Evolutionary conservation across 441 rosid species (phyloP).

Genomic region (Cnidoscolus chayamansa): DNA sequence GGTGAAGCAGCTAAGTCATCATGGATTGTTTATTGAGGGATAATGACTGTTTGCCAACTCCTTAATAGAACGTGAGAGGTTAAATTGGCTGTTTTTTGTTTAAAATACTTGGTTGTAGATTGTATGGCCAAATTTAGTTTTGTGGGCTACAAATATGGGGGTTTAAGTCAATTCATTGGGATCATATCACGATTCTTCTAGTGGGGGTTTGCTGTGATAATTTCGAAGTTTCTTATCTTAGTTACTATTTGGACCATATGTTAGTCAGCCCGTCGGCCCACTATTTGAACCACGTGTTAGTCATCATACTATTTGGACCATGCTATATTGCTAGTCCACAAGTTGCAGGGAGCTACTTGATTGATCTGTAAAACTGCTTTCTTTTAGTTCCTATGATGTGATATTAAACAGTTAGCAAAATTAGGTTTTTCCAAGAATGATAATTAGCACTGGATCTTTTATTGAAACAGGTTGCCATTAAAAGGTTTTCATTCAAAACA

Average conservation of each 20-base stretch:
- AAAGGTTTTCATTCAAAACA: background rate
- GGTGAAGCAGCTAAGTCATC: background rate
- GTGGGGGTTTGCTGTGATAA: background rate
- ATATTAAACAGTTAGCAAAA: background rate
- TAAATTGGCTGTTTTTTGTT: background rate
- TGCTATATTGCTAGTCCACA: background rate
- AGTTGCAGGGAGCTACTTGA: constrained; percentile 1
- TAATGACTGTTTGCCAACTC: background rate
- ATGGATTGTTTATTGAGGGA: background rate
- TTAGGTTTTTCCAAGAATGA: background rate
- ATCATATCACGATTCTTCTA: too few species aligned
- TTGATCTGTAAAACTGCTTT: background rate
- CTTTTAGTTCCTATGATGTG: background rate
- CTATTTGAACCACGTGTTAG: background rate
- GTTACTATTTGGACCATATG: background rate
- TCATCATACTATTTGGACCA: background rate
- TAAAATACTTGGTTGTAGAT: background rate
- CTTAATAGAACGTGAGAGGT: constrained; percentile 1
- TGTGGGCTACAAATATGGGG: background rate
- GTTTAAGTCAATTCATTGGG: background rate
- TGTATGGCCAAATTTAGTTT: background rate
- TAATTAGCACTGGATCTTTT: constrained; percentile 5
- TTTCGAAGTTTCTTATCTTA: background rate
- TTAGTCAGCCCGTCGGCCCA: background rate
- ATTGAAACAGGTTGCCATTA: background rate